Evolutionary conservation across 495 filamentous ascomycete species (phyloP).

Genomic region (Emericellopsis terricola): DNA sequence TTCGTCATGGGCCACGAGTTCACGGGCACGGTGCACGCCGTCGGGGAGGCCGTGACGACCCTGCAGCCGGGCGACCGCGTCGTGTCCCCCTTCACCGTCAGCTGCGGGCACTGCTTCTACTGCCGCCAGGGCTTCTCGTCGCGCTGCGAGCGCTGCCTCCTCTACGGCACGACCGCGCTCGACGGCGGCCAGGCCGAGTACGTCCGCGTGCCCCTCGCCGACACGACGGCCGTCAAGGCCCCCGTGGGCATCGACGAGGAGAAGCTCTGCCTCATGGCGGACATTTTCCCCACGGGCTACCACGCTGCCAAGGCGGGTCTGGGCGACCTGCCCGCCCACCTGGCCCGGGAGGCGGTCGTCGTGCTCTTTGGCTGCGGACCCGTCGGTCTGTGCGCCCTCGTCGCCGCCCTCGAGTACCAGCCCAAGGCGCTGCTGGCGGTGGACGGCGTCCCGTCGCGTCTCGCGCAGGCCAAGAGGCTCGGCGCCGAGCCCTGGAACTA

Average conservation of each 20-base stretch:
- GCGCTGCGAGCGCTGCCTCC: conserved; percentile 52
- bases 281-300: conserved; percentile 76
- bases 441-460: conserved; percentile 60
- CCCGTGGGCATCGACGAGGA: conserved; percentile 60
- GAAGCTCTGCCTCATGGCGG: conserved; percentile 73
- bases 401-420: conserved; percentile 63
- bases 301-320: conserved; percentile 81
- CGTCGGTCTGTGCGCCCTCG: conserved; percentile 73
- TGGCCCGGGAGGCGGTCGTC: conserved; percentile 44
- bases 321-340: conserved; percentile 38
- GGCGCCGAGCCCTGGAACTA: conserved; percentile 85
- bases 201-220: conserved; percentile 71
- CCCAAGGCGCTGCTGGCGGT: conserved; percentile 74
- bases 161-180: conserved; percentile 58
- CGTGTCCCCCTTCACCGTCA: conserved; percentile 62
- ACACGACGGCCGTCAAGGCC: conserved; percentile 62
- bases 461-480: conserved; percentile 57
- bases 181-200: conserved; percentile 89
- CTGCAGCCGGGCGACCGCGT: conserved; percentile 62
- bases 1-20: conserved; percentile 63
- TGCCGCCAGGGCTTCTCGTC: conserved; percentile 69
- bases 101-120: conserved; percentile 74
- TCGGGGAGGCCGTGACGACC: conserved; percentile 47
- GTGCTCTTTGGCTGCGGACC: conserved; percentile 82
- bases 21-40: conserved; percentile 52